A percentile compares a stretch with the other conserved stretches of the same genome.
Evolutionary conservation across 1,139 yeast species (phyloP).

Genomic region (Hyphopichia khmerensis): DNA sequence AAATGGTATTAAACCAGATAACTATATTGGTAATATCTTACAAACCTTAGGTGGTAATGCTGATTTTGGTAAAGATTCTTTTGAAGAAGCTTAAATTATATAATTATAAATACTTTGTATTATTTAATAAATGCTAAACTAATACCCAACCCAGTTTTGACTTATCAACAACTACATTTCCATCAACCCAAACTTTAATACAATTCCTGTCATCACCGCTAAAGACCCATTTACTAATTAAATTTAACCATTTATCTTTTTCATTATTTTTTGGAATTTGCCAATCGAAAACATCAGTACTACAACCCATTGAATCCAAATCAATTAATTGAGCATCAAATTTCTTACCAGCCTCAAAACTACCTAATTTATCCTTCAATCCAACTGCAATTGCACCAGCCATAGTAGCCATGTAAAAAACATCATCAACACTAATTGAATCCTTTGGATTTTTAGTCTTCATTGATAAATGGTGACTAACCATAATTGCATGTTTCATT

Average conservation of each 20-base stretch:
- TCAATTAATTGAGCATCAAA: slow-evolving; percentile 86
- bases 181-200: slow-evolving; percentile 77
- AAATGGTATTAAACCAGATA: slow-evolving; percentile 38
- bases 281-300: slow-evolving; percentile 76
- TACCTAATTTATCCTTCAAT: slow-evolving; percentile 58
- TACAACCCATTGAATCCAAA: slow-evolving; percentile 48
- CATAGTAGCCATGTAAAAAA: slow-evolving; percentile 74
- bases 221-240: slow-evolving; percentile 89
- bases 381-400: slow-evolving; percentile 88
- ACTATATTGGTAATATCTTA: slow-evolving; percentile 61
- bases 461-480: slow-evolving; percentile 83
- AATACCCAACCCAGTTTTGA: slow-evolving; percentile 1
- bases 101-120: no score
- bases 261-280: slow-evolving; percentile 33
- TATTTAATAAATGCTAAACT: no score
- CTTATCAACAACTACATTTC: slow-evolving; percentile 55
- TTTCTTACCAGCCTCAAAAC: slow-evolving; percentile 70
- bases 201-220: slow-evolving; percentile 94
- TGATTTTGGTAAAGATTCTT: slow-evolving; percentile 23
- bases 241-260: slow-evolving; percentile 41
- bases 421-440: slow-evolving; percentile 68
- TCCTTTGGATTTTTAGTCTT: slow-evolving; percentile 18
- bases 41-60: slow-evolving; percentile 48
- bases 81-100: slow-evolving; percentile 16
- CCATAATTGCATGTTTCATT: slow-evolving; percentile 77